A percentile compares a stretch with the other conserved stretches of the same genome.
These are phyloP conservation scores for Ophiocordyceps camponoti-saundersi DNA, from an alignment of 2,329 filamentous ascomycete genomes.

Conservation along the genomic window DNA sequence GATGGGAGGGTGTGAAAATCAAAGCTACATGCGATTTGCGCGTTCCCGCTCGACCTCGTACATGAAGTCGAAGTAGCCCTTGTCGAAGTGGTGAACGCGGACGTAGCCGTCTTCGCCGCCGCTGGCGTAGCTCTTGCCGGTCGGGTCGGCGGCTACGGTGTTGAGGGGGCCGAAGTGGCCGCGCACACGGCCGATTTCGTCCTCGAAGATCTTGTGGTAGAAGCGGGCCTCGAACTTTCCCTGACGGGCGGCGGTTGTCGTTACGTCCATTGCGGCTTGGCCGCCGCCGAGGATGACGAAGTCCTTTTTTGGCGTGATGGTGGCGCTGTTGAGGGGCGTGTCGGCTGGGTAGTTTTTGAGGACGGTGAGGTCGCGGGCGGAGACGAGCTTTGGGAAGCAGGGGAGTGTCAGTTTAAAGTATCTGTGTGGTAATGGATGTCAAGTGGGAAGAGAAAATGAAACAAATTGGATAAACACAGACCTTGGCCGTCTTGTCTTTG, in stretches of 20 bases:
- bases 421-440: too few species aligned
- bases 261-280: constrained; percentile 98
- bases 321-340: constrained; percentile 89
- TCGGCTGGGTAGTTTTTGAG: constrained; percentile 87
- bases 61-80: constrained; percentile 95
- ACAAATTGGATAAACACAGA: constrained; percentile 16
- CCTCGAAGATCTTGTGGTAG: constrained; percentile 99
- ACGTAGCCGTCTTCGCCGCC: constrained; percentile 98
- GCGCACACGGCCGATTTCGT: constrained; percentile 92
- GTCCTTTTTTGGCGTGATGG: constrained; percentile 89
- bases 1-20: too few species aligned
- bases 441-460: too few species aligned
- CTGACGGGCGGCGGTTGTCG: constrained; percentile 80
- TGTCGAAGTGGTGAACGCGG: constrained; percentile 95
- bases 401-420: not conserved
- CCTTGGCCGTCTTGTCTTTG: constrained; percentile 95
- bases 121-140: constrained; percentile 81
- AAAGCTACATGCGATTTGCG: constrained; percentile 24
- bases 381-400: constrained; percentile 43
- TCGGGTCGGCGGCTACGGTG: constrained; percentile 86
- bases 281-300: constrained; percentile 96
- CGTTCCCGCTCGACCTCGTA: constrained; percentile 94
- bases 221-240: constrained; percentile 99
- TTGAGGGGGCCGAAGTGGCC: constrained; percentile 96
- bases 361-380: constrained; percentile 70